Conservation (phyloP, 129 eudicot species). For the Escallonia herrerae region DNA sequence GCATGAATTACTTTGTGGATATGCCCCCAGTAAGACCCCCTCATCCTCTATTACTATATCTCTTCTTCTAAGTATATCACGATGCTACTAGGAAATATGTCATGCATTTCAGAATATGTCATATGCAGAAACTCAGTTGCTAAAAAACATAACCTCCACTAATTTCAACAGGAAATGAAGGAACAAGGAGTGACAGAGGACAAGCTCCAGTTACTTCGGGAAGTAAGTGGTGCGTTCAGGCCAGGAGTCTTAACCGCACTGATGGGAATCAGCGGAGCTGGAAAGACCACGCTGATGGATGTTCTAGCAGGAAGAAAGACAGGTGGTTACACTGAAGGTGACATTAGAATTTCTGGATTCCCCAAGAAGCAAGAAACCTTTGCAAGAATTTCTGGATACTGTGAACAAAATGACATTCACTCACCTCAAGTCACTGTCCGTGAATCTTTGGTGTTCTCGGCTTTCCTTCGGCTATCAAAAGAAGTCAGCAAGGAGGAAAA, state of each 20-base stretch:
- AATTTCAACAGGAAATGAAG: conserved; percentile 57
- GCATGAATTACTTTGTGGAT: conserved; percentile 72
- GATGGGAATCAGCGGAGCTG: conserved; percentile 99
- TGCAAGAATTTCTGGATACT: conserved; percentile 86
- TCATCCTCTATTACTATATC: background rate
- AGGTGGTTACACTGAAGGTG: conserved; percentile 88
- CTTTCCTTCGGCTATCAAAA: conserved; percentile 85
- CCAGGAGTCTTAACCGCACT: conserved; percentile 89
- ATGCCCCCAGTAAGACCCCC: conserved; percentile 69
- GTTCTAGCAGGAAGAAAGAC: conserved; percentile 94
- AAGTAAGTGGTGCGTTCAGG: conserved; percentile 74
- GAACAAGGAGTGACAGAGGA: conserved; percentile 65
- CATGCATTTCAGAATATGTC: background rate
- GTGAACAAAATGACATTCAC: conserved; percentile 96
- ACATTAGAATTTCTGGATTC: conserved; percentile 74
- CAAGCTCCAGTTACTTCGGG: conserved; percentile 64
- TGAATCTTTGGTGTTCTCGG: conserved; percentile 79
- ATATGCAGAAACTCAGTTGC: background rate
- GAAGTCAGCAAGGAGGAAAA: conserved; percentile 75
- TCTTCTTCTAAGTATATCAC: no score
- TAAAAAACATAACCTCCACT: background rate
- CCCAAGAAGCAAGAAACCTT: conserved; percentile 92
- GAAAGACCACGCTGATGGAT: conserved; percentile 90
- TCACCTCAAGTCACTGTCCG: conserved; percentile 71
- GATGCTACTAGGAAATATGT: background rate